A percentile compares a stretch with the other conserved stretches of the same genome.
phyloP scores from a whole-genome alignment of 1,284 basidiomycete genomes.

The Trichosporon asahii region DNA sequence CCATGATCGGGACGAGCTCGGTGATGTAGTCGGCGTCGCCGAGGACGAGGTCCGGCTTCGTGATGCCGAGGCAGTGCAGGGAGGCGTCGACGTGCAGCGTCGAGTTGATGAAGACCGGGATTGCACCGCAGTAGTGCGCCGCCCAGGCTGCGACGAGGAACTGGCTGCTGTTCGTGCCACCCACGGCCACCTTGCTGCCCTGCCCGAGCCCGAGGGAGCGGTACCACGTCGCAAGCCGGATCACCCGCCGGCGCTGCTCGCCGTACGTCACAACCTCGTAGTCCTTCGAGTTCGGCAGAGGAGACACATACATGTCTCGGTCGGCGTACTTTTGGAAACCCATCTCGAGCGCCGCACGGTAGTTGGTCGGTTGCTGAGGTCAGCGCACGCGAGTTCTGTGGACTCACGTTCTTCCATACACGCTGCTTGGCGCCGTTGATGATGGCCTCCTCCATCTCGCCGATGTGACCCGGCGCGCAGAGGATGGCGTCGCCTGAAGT shows the following conservation, averaged over 20 bases:
- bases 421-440: constrained; percentile 30
- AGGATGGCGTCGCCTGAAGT: constrained; percentile 21
- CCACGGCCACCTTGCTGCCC: constrained; percentile 36
- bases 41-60: constrained; percentile 25
- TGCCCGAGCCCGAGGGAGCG: constrained; percentile 28
- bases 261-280: constrained; percentile 13
- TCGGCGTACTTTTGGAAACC: constrained; percentile 5
- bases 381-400: background rate
- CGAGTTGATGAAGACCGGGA: constrained; percentile 41
- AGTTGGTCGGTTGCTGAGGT: background rate
- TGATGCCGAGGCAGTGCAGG: constrained; percentile 31
- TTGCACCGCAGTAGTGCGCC: constrained; percentile 38
- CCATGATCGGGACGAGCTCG: constrained; percentile 23
- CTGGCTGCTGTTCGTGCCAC: constrained; percentile 31
- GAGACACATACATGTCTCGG: background rate
- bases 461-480: constrained; percentile 33
- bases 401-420: constrained; percentile 41
- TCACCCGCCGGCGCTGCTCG: constrained; percentile 26
- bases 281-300: constrained; percentile 1
- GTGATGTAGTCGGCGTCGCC: constrained; percentile 30
- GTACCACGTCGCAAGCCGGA: constrained; percentile 35
- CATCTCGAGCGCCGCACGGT: constrained; percentile 5
- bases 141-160: constrained; percentile 40
- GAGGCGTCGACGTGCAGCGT: constrained; percentile 36
- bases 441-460: constrained; percentile 37